Percentiles rank a stretch among this genome's conserved stretches.
phyloP scores from a whole-genome alignment of 2,329 filamentous ascomycete genomes.

The Pseudocercospora cruenta region DNA sequence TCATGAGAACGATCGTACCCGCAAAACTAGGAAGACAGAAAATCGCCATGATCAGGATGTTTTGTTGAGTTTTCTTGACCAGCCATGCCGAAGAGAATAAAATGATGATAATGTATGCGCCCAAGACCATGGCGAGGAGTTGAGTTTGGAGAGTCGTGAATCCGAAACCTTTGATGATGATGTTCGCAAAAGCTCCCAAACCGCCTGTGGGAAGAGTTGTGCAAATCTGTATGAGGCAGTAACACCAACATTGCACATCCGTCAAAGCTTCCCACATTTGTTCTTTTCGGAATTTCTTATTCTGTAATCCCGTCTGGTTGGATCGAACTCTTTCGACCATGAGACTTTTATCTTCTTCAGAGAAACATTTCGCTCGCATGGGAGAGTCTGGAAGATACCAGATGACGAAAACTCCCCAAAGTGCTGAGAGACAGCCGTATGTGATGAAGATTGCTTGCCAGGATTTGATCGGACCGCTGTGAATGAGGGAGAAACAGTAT shows the following conservation, averaged over 20 bases:
- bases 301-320: slow-evolving; percentile 53
- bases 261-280: slow-evolving; percentile 61
- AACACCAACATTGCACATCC: slow-evolving; percentile 63
- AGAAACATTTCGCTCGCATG: slow-evolving; percentile 72
- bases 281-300: slow-evolving; percentile 55
- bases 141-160: slow-evolving; percentile 71
- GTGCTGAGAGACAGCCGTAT: slow-evolving; percentile 65
- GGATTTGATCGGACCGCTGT: slow-evolving; percentile 35
- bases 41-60: slow-evolving; percentile 66
- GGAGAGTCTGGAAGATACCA: slow-evolving; percentile 70
- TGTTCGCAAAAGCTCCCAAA: slow-evolving; percentile 72
- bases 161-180: slow-evolving; percentile 71
- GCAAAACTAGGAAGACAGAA: slow-evolving; percentile 72
- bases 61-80: slow-evolving; percentile 70
- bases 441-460: slow-evolving; percentile 72
- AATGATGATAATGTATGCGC: slow-evolving; percentile 72
- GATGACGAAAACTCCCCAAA: slow-evolving; percentile 67
- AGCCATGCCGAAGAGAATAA: slow-evolving; percentile 69
- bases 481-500: slow-evolving; percentile 50
- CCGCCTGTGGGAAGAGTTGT: slow-evolving; percentile 75
- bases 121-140: slow-evolving; percentile 74
- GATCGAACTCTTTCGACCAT: slow-evolving; percentile 52
- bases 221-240: slow-evolving; percentile 62
- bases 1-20: slow-evolving; percentile 74
- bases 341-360: slow-evolving; percentile 62